A percentile compares a stretch with the other conserved stretches of the same genome.
phyloP scores from a whole-genome alignment of 805 yeast species.

The Myxozyma kluyveri region DNA sequence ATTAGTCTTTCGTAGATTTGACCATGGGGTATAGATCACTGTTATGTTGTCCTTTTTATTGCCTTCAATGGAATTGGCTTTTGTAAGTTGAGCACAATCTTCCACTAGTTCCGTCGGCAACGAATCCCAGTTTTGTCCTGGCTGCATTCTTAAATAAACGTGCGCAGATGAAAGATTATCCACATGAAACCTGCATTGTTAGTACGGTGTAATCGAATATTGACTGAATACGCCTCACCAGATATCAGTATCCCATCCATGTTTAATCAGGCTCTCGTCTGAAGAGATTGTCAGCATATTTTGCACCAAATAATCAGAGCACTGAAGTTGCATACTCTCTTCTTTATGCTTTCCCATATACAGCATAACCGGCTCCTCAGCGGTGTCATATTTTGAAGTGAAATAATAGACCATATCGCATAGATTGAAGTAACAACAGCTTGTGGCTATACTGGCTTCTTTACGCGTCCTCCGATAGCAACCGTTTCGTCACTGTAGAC shows the following conservation, averaged over 20 bases:
- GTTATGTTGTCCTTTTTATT: slow-evolving; percentile 66
- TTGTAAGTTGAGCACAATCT: slow-evolving; percentile 68
- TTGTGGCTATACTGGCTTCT: no score
- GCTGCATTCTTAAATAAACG: slow-evolving; percentile 59
- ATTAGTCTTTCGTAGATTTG: slow-evolving; percentile 62
- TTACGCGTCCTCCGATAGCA: no score
- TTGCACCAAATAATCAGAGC: background rate
- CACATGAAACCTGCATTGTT: slow-evolving; percentile 56
- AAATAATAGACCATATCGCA: slow-evolving; percentile 54
- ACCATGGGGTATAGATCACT: slow-evolving; percentile 71
- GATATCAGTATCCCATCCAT: slow-evolving; percentile 62
- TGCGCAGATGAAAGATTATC: slow-evolving; percentile 77
- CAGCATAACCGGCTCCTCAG: slow-evolving; percentile 40
- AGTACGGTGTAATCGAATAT: slow-evolving; percentile 2
- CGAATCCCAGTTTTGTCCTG: slow-evolving; percentile 45
- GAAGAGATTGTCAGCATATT: background rate
- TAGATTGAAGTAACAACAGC: no score
- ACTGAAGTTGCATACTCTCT: slow-evolving; percentile 47
- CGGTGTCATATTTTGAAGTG: slow-evolving; percentile 40
- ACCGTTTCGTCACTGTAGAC: no score
- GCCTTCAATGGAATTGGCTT: slow-evolving; percentile 74
- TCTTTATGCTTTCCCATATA: slow-evolving; percentile 74
- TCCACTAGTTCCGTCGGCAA: slow-evolving; percentile 53
- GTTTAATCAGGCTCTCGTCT: slow-evolving; percentile 56
- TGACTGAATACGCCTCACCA: slow-evolving; percentile 45